Evolutionary conservation across 805 yeast genomes (phyloP).

Genomic region (Lachancea dasiensis): DNA sequence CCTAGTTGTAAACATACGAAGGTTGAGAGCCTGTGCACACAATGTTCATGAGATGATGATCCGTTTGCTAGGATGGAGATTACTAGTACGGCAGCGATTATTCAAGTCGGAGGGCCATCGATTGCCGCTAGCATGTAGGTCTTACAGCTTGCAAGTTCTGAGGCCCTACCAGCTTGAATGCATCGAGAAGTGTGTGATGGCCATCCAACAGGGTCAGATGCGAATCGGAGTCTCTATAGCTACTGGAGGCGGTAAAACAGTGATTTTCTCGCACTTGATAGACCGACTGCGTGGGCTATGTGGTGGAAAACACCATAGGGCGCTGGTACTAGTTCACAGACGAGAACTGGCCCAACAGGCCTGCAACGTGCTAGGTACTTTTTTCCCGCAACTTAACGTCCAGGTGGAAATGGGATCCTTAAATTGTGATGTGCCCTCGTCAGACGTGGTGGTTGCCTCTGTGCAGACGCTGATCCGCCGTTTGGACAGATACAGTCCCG

Average conservation of each 20-base stretch:
- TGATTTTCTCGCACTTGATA: slow-evolving; percentile 59
- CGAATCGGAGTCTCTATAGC: slow-evolving; percentile 81
- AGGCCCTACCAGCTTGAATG: slow-evolving; percentile 69
- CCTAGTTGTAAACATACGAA: no score
- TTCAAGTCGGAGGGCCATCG: no score
- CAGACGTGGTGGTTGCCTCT: slow-evolving; percentile 72
- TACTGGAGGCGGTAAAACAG: slow-evolving; percentile 94
- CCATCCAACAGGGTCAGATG: slow-evolving; percentile 40
- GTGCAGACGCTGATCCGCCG: slow-evolving; percentile 56
- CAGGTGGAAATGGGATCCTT: slow-evolving; percentile 64
- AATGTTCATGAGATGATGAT: no score
- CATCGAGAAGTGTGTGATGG: slow-evolving; percentile 45
- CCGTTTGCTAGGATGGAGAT: no score
- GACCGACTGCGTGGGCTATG: slow-evolving; percentile 26
- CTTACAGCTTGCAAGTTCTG: slow-evolving; percentile 14
- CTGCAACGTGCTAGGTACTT: slow-evolving; percentile 38
- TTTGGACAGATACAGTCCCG: slow-evolving; percentile 48
- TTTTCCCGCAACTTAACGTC: slow-evolving; percentile 47
- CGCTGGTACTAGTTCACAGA: slow-evolving; percentile 71
- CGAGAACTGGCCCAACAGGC: slow-evolving; percentile 77
- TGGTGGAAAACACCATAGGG: slow-evolving; percentile 5
- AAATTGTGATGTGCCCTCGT: slow-evolving; percentile 28
- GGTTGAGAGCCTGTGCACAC: no score
- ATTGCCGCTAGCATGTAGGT: not conserved
- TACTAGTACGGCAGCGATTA: no score